Base-by-base conservation (phyloP, 2,329 filamentous ascomycete genomes). In the Aspergillus ibericus region DNA sequence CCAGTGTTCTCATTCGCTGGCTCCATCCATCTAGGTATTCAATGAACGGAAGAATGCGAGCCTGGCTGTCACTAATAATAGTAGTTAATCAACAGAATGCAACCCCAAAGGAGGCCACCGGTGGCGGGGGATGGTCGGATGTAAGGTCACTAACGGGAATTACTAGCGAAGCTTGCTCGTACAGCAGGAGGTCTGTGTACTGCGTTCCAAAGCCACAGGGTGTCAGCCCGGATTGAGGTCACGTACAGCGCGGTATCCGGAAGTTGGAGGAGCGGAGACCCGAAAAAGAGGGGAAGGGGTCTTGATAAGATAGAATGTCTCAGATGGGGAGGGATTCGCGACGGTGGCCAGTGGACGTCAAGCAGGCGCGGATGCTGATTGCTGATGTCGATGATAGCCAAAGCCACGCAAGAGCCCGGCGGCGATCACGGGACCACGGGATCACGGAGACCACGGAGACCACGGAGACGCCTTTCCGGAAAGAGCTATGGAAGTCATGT, bases 11-110 rank as follows among this genome's bases (percentile, higher is more conserved):
- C 72, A 74, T 70, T 69, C 67, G 69, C 72, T 69, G 70, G 64
- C 71, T 76, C 74, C 74, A 77, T 77, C 73, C 74, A 77, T 77
- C 60, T 68, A 75, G 70, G 70, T 71, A 46, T 58, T 63, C 53
- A 55, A 51, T 18, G 42, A 15, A 49, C 47, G 38, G 48, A 58
- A 44, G 52, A 54, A 50, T 42, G 49, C 34, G 52, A 56, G 52
- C 48, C 59, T 50, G 51, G 32, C 46, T 52, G 49, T 50, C 55
- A 55, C 62, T 62, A 60, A 59, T 53, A 60, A 62, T 62, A 61
- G 54, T 62, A 61, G 54, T 13, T n/a, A 25, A 56, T 59, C 44
- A 62, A 54, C 53, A 49, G 46, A 49, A 61, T 65, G 61, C 59
- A 58, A 53, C 56, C 55, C 44, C 46, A 48, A 52, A 38, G 27